A percentile compares a stretch with the other conserved stretches of the same genome.
These are phyloP conservation scores for Chondrostereum purpureum DNA, from an alignment of 1,284 basidiomycete species.

Conservation along the genomic window DNA sequence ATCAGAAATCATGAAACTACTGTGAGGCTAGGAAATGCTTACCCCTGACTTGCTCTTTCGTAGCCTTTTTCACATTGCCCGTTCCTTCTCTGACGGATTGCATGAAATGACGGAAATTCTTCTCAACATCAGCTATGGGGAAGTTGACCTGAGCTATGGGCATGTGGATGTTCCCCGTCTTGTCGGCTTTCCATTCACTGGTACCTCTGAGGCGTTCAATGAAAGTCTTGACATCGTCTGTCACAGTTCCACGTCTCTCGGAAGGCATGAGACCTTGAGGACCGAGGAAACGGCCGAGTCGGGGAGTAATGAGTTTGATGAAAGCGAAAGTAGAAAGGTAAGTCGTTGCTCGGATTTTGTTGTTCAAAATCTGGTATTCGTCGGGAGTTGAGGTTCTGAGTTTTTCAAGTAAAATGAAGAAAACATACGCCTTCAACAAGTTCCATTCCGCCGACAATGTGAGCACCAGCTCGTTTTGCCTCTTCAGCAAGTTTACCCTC, in stretches of 20 bases:
- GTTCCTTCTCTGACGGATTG: constrained; percentile 72
- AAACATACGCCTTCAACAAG: constrained; percentile 69
- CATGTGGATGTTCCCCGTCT: constrained; percentile 77
- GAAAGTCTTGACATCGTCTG: constrained; percentile 77
- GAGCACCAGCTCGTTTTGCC: constrained; percentile 76
- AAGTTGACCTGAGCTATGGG: constrained; percentile 74
- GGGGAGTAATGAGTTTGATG: constrained; percentile 72
- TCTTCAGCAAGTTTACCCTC: constrained; percentile 73
- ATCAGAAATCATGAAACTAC: constrained; percentile 30
- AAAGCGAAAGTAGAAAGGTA: constrained; percentile 81
- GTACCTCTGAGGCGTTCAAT: constrained; percentile 78
- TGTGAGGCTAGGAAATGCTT: too few relatives aligned
- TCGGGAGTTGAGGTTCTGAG: constrained; percentile 9
- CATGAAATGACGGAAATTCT: constrained; percentile 78
- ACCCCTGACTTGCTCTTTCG: neutral
- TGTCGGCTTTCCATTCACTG: constrained; percentile 92
- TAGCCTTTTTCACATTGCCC: constrained; percentile 54
- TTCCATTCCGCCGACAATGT: constrained; percentile 82
- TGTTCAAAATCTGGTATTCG: constrained; percentile 58
- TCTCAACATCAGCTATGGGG: constrained; percentile 67
- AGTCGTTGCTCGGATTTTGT: constrained; percentile 69
- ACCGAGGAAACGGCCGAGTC: constrained; percentile 85
- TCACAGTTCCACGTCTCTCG: constrained; percentile 89
- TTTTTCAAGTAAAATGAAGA: constrained; percentile 3
- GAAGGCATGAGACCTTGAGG: constrained; percentile 95